These are phyloP conservation scores for Dothidotthia symphoricarpi DNA, from an alignment of 2,329 filamentous ascomycete genomes.

Conservation along the genomic window DNA sequence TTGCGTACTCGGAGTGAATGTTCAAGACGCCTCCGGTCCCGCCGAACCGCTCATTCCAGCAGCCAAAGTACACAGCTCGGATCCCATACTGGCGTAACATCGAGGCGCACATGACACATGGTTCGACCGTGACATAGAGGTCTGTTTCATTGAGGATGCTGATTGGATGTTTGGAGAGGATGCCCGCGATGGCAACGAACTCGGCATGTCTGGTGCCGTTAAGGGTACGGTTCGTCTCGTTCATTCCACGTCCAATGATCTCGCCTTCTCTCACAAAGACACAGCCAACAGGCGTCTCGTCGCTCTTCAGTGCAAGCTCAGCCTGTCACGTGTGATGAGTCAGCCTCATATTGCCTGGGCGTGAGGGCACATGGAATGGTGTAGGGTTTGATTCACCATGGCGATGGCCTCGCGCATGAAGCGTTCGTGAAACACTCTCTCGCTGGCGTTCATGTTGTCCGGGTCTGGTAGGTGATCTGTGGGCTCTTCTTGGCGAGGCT, in stretches of 20 bases:
- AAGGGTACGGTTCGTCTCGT: slow-evolving; percentile 69
- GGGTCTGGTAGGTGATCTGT: slow-evolving; percentile 24
- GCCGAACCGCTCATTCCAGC: slow-evolving; percentile 93
- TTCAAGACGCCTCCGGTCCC: slow-evolving; percentile 92
- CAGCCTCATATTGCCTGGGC: slow-evolving; percentile 14
- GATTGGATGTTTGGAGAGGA: slow-evolving; percentile 63
- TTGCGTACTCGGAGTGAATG: slow-evolving; percentile 67
- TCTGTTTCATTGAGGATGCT: slow-evolving; percentile 70
- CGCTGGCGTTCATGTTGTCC: slow-evolving; percentile 35
- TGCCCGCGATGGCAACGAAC: slow-evolving; percentile 76
- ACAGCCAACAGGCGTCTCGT: slow-evolving; percentile 95
- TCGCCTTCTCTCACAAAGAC: slow-evolving; percentile 79
- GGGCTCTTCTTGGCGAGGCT: slow-evolving; percentile 28
- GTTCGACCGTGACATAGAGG: slow-evolving; percentile 96
- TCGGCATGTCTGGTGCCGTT: slow-evolving; percentile 88
- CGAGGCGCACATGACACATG: slow-evolving; percentile 98
- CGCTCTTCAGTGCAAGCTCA: slow-evolving; percentile 72
- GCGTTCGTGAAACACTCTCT: slow-evolving; percentile 52
- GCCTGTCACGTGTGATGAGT: slow-evolving; percentile 56
- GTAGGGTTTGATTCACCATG: slow-evolving; percentile 60
- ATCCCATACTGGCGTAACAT: slow-evolving; percentile 85
- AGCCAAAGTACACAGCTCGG: slow-evolving; percentile 89
- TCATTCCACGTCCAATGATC: slow-evolving; percentile 89
- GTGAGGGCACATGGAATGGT: slow-evolving; percentile 4
- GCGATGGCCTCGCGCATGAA: slow-evolving; percentile 85